Base-by-base conservation (phyloP, 148 eudicot species). In the Chenopodium berlandieri region DNA sequence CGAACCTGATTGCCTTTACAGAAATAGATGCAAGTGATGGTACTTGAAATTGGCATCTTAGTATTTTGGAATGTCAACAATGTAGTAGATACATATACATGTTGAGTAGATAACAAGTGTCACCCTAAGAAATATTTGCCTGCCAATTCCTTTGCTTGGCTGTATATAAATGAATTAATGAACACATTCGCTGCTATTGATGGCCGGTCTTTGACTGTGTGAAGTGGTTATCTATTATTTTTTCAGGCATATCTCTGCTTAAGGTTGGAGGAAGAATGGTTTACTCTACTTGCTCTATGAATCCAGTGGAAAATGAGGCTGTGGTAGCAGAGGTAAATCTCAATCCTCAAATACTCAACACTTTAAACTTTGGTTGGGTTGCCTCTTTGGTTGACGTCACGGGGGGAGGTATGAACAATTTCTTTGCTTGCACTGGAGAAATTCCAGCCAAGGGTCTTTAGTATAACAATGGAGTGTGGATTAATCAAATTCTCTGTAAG, bases 231-330 rank as follows among this genome's bases (percentile, higher is more conserved):
- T 60, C 9, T 10, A 10, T 75, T 13, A 63, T 12, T 56, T 52
- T 79, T 84, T 78, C 88, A 96, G 99, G 99, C 72, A 17, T 92
- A 25, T 84, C 95, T 74, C 81, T 96, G 87, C 97, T 96, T 77
- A 96, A 92, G 88, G 91, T 94, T 81, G 99, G 95, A 77, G 99
- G 99, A 78, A 89, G 91, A 86, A 94, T 96, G 93, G 91, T 96
- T 68, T 96, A 96, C 87, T 96, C 99, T 50, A 96, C 99, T 47
- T 96, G 99, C 84, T 94, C 99, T 37, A 94, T 96, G 99, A 96
- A 96, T 89, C 99, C 99, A 65, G 91, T 96, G 80, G 99, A 96
- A 85, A 91, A 96, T 83, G 99, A 96, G 90, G 98, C 99, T 88
- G 99, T 96, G 30, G 94, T 96, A 44, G 93, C 97, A 54, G 99